A percentile compares a stretch with the other conserved stretches of the same genome.
Evolutionary conservation across 2,329 filamentous ascomycete genomes (phyloP).

Genomic region (Botrytis elliptica): DNA sequence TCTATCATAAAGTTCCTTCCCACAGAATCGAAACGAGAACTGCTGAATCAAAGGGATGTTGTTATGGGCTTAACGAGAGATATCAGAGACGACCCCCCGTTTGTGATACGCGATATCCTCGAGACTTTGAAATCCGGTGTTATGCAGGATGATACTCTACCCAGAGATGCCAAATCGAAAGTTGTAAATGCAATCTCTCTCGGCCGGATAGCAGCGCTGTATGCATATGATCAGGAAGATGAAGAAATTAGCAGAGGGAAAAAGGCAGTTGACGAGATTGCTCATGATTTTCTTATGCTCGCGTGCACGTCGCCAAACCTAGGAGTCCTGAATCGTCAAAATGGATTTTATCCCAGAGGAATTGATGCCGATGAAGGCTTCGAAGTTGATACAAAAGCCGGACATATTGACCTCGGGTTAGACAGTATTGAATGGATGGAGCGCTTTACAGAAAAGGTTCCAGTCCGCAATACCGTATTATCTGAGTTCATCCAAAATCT

Average conservation of each 20-base stretch:
- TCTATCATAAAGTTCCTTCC: slow-evolving; percentile 77
- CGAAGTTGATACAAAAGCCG: slow-evolving; percentile 46
- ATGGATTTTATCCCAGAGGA: slow-evolving; percentile 80
- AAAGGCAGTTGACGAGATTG: slow-evolving; percentile 62
- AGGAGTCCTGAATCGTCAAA: slow-evolving; percentile 73
- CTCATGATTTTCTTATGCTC: slow-evolving; percentile 72
- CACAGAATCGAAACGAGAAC: slow-evolving; percentile 73
- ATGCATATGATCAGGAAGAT: slow-evolving; percentile 55
- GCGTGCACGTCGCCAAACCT: slow-evolving; percentile 72
- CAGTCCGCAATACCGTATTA: slow-evolving; percentile 76
- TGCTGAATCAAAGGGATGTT: slow-evolving; percentile 72
- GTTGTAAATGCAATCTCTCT: slow-evolving; percentile 75
- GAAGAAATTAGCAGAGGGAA: slow-evolving; percentile 45
- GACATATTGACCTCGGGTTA: slow-evolving; percentile 60
- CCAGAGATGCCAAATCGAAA: slow-evolving; percentile 70
- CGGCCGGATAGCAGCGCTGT: slow-evolving; percentile 68
- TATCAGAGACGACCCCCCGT: slow-evolving; percentile 73
- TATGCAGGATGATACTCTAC: slow-evolving; percentile 70
- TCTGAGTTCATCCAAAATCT: slow-evolving; percentile 76
- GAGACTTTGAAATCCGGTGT: slow-evolving; percentile 68
- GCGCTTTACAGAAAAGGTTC: slow-evolving; percentile 63
- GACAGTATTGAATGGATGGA: slow-evolving; percentile 70
- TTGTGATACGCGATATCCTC: slow-evolving; percentile 73
- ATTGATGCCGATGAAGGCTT: slow-evolving; percentile 57
- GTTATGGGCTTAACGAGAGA: slow-evolving; percentile 71